Evolutionary conservation across 2,329 filamentous ascomycete genomes (phyloP), one percentile per base, ranked within the genome.

Genomic region (Graphiopsis chlorocephala): DNA sequence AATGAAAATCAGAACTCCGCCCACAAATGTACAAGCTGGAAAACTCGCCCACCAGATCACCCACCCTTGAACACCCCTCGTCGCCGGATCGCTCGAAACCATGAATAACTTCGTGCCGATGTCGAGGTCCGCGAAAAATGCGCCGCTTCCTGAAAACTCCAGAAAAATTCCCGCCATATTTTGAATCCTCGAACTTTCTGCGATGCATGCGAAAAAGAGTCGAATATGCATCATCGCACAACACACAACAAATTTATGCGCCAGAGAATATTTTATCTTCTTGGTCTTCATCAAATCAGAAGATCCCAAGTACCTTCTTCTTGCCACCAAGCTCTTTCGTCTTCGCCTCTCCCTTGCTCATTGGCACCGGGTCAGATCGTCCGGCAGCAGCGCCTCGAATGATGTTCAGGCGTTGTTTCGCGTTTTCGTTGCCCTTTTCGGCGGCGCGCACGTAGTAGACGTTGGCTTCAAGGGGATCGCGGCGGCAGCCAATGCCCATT

Each of bases 381-480:
- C 86, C 87, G 4, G 85, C 84, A 5, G 93, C 90, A 12, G 95
- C 94, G 10, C 91, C 90, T 67, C 90, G 87, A 67, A 99, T 99
- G 47, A 93, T 91, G 23, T 90, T 88, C 61, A 99, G 83, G 28
- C 95, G 87, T 73, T 95, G 90, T 77, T 90, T 94, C 59, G 95
- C 95, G 65, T 93, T 87, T 72, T 95, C 91, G 73, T 98, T 93
- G 55, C 94, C 95, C 58, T 92, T 87, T 70, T 97, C 94, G 17
- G 95, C 94, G 5, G 95, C 95, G 78, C 91, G 92, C 70, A 99
- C 94, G 76, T 99, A 99, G 94, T 93, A 98, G 33, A 97, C 91
- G 74, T 99, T 99, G 70, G 95, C 94, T 77, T 97, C 93, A 50
- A 99, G 85, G n/a, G 94, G 88, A 76, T 99, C 95, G 57, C 92